Evolutionary conservation across 139 green algal species (phyloP).

Genomic region (Closterium sp.): DNA sequence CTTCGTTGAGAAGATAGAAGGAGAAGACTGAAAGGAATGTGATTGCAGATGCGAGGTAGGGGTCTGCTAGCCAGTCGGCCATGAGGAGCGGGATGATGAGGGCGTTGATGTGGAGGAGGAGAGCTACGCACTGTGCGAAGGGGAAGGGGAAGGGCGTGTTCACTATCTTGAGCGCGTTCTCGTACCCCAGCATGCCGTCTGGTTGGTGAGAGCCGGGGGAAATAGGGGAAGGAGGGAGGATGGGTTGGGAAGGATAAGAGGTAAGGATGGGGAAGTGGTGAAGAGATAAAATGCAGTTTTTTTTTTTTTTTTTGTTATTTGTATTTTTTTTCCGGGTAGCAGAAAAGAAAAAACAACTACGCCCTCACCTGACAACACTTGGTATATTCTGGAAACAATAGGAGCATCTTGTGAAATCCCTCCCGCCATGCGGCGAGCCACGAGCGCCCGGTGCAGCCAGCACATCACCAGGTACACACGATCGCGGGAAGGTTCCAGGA

Average conservation of each 20-base stretch:
- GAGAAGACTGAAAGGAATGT: constrained; percentile 29
- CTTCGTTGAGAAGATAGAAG: constrained; percentile 44
- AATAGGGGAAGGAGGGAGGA: background rate
- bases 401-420: constrained; percentile 30
- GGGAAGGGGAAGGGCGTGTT: constrained; percentile 45
- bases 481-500: constrained; percentile 4
- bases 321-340: too few relatives aligned
- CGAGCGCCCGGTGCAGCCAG: constrained; percentile 32
- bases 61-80: constrained; percentile 3
- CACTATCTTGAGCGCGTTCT: constrained; percentile 38
- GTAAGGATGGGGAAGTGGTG: too few relatives aligned
- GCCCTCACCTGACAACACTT: constrained; percentile 33
- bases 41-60: background rate
- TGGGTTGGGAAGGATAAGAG: background rate
- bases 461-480: constrained; percentile 34
- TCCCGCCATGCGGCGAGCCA: constrained; percentile 31
- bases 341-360: too few relatives aligned
- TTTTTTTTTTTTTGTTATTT: too few relatives aligned
- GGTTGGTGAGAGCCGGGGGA: background rate
- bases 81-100: constrained; percentile 25
- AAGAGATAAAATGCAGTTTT: too few relatives aligned
- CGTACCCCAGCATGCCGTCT: constrained; percentile 46
- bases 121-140: constrained; percentile 27
- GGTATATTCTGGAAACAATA: constrained; percentile 38
- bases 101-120: constrained; percentile 37